phyloP scores from a whole-genome alignment of 2,329 filamentous ascomycete species.

The Claviceps sp. region DNA sequence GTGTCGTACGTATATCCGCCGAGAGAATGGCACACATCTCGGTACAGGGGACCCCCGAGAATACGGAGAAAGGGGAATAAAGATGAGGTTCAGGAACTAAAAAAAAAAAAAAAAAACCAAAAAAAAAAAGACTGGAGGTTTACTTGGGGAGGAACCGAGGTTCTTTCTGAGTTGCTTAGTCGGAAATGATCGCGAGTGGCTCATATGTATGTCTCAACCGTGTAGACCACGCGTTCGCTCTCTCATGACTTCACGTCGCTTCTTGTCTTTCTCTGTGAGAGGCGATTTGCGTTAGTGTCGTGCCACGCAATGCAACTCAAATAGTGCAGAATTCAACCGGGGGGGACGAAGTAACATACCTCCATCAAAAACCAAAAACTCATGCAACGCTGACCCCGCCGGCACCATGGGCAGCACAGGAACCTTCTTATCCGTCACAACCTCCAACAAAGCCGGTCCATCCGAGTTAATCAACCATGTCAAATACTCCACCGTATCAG shows the following conservation, averaged over 20 bases:
- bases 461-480: constrained; percentile 82
- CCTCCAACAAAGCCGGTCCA: constrained; percentile 85
- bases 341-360: constrained; percentile 13
- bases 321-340: too few species aligned
- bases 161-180: too few species aligned
- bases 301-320: too few species aligned
- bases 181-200: not conserved
- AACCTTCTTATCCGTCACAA: constrained; percentile 82
- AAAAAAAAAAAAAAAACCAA: too few species aligned
- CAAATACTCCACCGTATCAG: constrained; percentile 63
- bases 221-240: constrained; percentile 44
- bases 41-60: too few species aligned
- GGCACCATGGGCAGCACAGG: constrained; percentile 98
- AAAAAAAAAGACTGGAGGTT: too few species aligned
- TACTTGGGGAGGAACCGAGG: too few species aligned
- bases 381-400: constrained; percentile 71
- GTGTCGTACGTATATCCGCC: too few species aligned
- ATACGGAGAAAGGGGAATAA: too few species aligned
- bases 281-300: not conserved
- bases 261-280: constrained; percentile 48
- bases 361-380: constrained; percentile 51
- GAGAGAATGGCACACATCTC: too few species aligned
- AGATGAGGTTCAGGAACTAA: too few species aligned
- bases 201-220: constrained; percentile 6
- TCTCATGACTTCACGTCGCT: constrained; percentile 53